Evolutionary conservation across 192 early-diverging fungal species (phyloP).

Genomic region (Podila clonocystis): DNA sequence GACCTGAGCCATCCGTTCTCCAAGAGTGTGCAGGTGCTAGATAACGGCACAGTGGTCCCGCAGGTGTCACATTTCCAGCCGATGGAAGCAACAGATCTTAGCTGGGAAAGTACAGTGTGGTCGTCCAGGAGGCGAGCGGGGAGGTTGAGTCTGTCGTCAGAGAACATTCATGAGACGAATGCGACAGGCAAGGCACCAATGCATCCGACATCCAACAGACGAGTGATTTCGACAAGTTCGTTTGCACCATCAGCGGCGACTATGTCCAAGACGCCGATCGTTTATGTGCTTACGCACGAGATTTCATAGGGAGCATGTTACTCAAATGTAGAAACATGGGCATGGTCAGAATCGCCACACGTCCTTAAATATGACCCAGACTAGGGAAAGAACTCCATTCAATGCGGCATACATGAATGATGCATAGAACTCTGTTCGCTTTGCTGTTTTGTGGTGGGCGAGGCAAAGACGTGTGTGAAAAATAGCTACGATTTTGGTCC

Average conservation of each 20-base stretch:
- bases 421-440: too few relatives aligned
- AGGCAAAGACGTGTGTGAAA: too few relatives aligned
- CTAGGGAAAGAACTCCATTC: too few relatives aligned
- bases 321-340: not conserved
- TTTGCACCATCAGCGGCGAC: not conserved
- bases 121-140: not conserved
- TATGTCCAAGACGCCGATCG: not conserved
- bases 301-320: not conserved
- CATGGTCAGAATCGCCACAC: not conserved
- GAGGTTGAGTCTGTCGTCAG: not conserved
- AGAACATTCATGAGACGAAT: constrained; percentile 3
- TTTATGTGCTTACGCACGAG: not conserved
- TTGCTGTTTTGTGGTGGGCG: too few relatives aligned
- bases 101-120: not conserved
- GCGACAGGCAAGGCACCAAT: not conserved
- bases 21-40: not conserved
- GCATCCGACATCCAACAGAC: not conserved
- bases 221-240: not conserved
- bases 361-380: too few relatives aligned
- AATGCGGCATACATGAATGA: too few relatives aligned
- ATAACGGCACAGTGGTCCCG: not conserved
- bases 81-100: not conserved
- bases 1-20: not conserved
- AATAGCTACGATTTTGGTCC: too few relatives aligned
- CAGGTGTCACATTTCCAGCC: not conserved